Base-by-base conservation (phyloP, 1,284 basidiomycete genomes). In the Cutaneotrichosporon cavernicola region DNA sequence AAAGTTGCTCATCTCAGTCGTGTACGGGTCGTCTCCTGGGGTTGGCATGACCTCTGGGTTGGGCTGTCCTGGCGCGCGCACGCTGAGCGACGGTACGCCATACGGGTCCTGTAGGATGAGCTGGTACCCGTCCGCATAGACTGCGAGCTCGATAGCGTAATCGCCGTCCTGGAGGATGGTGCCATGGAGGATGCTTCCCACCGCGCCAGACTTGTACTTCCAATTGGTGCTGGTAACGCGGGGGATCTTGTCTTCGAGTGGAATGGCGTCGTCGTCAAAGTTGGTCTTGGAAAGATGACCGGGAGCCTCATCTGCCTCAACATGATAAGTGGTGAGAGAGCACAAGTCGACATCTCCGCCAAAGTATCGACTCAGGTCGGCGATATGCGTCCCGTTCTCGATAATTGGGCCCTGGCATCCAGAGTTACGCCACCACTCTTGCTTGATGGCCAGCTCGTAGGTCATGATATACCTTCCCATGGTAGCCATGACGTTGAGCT, bases 391-490 rank as follows among this genome's bases (percentile, higher is more conserved):
- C 0, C 77, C 83, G 67, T 84, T 83, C 72, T 84, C 84, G 50
- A 85, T 81, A 58, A 84, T 81, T 10, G 84, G 81, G 51, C 85
- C 76, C 59, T 82, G 73, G 56, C 77, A 77, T 21, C 70, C 73
- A 5, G 71, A 71, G 73, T 85, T 85, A 76, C 84, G 82, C 85
- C 85, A 86, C 85, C 85, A 84, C 21, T 82, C 81, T 62, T 68
- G 68, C 67, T 78, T 78, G 61, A 71, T 66, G 14, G 73, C 73
- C 4, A 71, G 62, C 63, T 76, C 75, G 61, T 82, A 84, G 26
- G 83, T 82, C 74, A 80, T 81, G 57, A 83, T 77, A 74, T 82
- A 84, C 31, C 82, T 75, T 0, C 81, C 82, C 62, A 81, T 79
- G 57, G 82, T 82, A 13, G 83, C 82, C 83, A 85, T 84, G 31